phyloP scores from a whole-genome alignment of 106 monocot genomes.

The Alisma plantagoaquatica region DNA sequence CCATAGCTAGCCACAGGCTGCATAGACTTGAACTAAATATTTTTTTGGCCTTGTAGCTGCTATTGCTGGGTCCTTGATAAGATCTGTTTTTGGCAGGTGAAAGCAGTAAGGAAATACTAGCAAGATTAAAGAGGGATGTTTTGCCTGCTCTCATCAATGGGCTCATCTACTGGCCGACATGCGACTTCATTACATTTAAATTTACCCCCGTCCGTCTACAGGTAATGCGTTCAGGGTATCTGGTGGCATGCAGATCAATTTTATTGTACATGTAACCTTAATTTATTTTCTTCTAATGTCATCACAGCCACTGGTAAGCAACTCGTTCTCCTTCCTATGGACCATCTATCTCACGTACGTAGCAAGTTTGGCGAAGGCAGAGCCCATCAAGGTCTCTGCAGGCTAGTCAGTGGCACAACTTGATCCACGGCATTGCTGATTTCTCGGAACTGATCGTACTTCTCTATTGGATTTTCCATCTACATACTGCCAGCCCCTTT shows the following conservation, averaged over 20 bases:
- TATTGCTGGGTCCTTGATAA: background rate
- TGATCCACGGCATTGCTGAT: too few species aligned
- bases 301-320: slow-evolving; percentile 83
- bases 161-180: slow-evolving; percentile 82
- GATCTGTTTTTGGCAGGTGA: slow-evolving; percentile 39
- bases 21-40: too few species aligned
- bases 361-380: slow-evolving; percentile 70
- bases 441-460: too few species aligned
- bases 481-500: too few species aligned
- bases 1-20: too few species aligned
- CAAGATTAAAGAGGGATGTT: slow-evolving; percentile 87
- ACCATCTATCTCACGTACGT: slow-evolving; percentile 92
- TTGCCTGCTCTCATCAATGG: slow-evolving; percentile 64
- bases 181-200: slow-evolving; percentile 93
- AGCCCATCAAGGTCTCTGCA: slow-evolving; percentile 7
- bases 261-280: too few species aligned
- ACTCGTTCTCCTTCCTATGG: slow-evolving; percentile 89
- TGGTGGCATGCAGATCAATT: too few species aligned
- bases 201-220: slow-evolving; percentile 81
- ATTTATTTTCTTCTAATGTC: slow-evolving; percentile 1
- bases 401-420: too few species aligned
- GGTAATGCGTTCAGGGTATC: slow-evolving; percentile 27
- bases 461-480: too few species aligned
- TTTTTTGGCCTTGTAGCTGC: background rate
- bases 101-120: slow-evolving; percentile 51